Evolutionary conservation across 1,284 basidiomycete genomes (phyloP).

Genomic region (Puccinia coronata): DNA sequence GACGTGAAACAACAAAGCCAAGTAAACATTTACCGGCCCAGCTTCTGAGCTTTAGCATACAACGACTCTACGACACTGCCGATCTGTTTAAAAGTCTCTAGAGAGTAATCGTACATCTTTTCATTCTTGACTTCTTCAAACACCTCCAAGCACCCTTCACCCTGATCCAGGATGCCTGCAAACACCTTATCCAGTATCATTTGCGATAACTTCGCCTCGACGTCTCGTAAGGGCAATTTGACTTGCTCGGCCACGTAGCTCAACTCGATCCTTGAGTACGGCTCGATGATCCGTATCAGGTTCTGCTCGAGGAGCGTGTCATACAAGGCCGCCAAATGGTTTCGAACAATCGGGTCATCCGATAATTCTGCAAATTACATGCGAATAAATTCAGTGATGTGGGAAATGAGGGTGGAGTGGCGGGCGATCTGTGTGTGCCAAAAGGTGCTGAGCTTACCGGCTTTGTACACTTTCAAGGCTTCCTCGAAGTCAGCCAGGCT

Average conservation of each 20-base stretch:
- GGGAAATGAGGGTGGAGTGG: slow-evolving; percentile 22
- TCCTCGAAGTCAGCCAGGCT: slow-evolving; percentile 86
- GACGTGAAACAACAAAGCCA: background rate
- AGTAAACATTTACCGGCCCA: slow-evolving; percentile 27
- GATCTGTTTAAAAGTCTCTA: slow-evolving; percentile 58
- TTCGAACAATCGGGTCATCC: slow-evolving; percentile 87
- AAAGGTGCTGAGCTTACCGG: slow-evolving; percentile 63
- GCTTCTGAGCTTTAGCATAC: slow-evolving; percentile 56
- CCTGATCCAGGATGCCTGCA: slow-evolving; percentile 91
- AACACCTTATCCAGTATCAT: slow-evolving; percentile 98
- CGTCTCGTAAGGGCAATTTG: slow-evolving; percentile 83
- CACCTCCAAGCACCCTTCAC: slow-evolving; percentile 74
- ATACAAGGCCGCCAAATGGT: slow-evolving; percentile 87
- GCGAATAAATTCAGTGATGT: slow-evolving; percentile 18
- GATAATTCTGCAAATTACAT: slow-evolving; percentile 71
- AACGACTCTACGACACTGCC: slow-evolving; percentile 57
- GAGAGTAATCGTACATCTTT: slow-evolving; percentile 56
- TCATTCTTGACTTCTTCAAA: slow-evolving; percentile 57
- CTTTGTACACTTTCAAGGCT: slow-evolving; percentile 80
- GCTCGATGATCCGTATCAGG: slow-evolving; percentile 88
- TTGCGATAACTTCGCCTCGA: slow-evolving; percentile 96
- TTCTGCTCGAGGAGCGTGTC: slow-evolving; percentile 96
- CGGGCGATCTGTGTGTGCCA: background rate
- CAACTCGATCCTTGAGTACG: slow-evolving; percentile 88
- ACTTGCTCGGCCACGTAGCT: slow-evolving; percentile 85